Percentiles rank a stretch among this genome's conserved stretches.
These are phyloP conservation scores for Biscogniauxia sp. DNA, from an alignment of 2,329 filamentous ascomycete species.

Conservation along the genomic window DNA sequence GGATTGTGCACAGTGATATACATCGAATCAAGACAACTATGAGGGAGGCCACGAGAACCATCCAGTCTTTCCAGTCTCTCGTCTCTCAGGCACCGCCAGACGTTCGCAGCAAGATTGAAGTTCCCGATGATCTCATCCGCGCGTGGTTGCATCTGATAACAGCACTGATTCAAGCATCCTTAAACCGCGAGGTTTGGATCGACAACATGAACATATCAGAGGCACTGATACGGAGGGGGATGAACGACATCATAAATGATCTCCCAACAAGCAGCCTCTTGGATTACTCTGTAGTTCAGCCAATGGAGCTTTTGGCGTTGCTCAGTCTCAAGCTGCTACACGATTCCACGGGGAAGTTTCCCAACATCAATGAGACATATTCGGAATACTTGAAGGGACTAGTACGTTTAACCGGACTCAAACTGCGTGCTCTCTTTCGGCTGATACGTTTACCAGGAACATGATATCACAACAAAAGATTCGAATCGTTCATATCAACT, in stretches of 20 bases:
- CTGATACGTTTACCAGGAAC: slow-evolving; percentile 25
- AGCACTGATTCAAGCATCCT: slow-evolving; percentile 32
- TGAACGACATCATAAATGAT: slow-evolving; percentile 17
- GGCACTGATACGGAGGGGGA: slow-evolving; percentile 17
- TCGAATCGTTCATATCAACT: slow-evolving; percentile 42
- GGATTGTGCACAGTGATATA: not conserved
- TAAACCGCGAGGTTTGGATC: slow-evolving; percentile 23
- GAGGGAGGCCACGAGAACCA: slow-evolving; percentile 11
- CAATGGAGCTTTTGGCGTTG: slow-evolving; percentile 42
- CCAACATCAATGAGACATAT: slow-evolving; percentile 42
- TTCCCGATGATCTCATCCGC: slow-evolving; percentile 37
- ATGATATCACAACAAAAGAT: slow-evolving; percentile 37
- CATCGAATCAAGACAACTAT: slow-evolving; percentile 9
- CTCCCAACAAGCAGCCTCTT: slow-evolving; percentile 1
- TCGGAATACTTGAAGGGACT: slow-evolving; percentile 41
- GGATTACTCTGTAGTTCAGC: slow-evolving; percentile 35
- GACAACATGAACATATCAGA: slow-evolving; percentile 32
- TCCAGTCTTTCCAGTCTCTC: slow-evolving; percentile 18
- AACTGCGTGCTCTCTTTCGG: slow-evolving; percentile 22
- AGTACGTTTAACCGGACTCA: slow-evolving; percentile 30
- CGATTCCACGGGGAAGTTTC: slow-evolving; percentile 37
- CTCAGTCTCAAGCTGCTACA: slow-evolving; percentile 38
- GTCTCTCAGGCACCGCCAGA: slow-evolving; percentile 21
- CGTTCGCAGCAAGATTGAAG: slow-evolving; percentile 30
- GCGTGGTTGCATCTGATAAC: slow-evolving; percentile 44